Base-by-base conservation (phyloP, 2,329 filamentous ascomycete genomes). In the Calonectria honghensis region DNA sequence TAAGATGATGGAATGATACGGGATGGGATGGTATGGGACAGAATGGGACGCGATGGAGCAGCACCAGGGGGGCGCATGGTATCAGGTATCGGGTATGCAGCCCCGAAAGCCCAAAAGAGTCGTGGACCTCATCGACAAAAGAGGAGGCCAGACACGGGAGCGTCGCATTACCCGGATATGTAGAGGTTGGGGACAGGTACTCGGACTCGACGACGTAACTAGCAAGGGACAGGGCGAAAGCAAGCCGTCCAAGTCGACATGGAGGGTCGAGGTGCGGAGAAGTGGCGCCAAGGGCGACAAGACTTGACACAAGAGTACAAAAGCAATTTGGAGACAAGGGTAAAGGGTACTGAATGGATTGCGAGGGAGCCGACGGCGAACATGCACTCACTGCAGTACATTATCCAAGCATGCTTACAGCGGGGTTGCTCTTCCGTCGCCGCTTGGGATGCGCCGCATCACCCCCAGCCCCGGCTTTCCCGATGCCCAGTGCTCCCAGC, bases 171-270 rank as follows among this genome's bases (percentile, higher is more conserved):
- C 41, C 68, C 61, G 61, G 48, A 65, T 57, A 24, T 41, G 59
- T 48, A 48, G 32, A 29, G 61, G 41, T 32, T 50, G 61, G 61
- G 39, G 39, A 48, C 41, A 45, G 39, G 61, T 31, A 48, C 27
- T 63, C 51, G 65, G n/a, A 35, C 65, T 73, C 45, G 35, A 54
- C 64, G 57, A 50, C 65, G 70, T 64, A 68, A 64, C 54, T 31
- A 45, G 70, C 39, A 68, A 69, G 39, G n/a, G 32, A 35, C 48
- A 31, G 39, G 27, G 39, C 11, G 16, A 32, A 45, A 68, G 18
- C 27, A 32, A 27, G 35, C 45, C 31, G 16, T n/a, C 41, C 32
- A 31, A 48, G 29, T 41, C 39, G 66, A 32, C 52, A 27, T n/a
- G 66, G 52, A 69, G 66, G 51, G 35, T 31, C 11, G 37, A 45